Conservation (phyloP, 1,139 yeast genomes). For the Wickerhamomyces sp. region DNA sequence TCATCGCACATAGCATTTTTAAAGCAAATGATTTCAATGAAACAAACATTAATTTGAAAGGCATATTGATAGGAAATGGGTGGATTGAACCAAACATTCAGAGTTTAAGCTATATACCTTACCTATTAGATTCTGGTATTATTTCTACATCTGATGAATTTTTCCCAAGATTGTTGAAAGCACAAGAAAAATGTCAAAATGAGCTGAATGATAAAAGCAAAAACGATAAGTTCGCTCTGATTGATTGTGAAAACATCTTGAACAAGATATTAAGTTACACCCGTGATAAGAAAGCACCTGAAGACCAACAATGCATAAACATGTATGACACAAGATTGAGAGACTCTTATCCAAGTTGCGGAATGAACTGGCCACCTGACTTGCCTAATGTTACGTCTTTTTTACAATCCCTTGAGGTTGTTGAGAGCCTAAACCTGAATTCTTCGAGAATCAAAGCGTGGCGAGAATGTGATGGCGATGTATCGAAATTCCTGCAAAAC, state of each 20-base stretch:
- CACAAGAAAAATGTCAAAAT: constrained; percentile 63
- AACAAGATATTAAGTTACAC: constrained; percentile 39
- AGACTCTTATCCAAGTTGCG: constrained; percentile 83
- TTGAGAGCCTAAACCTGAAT: constrained; percentile 51
- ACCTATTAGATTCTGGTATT: constrained; percentile 55
- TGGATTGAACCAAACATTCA: constrained; percentile 93
- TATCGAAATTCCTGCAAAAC: constrained; percentile 49
- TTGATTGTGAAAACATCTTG: constrained; percentile 48
- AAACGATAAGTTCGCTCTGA: constrained; percentile 31
- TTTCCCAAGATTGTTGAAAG: constrained; percentile 38
- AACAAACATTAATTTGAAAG: constrained; percentile 45
- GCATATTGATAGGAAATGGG: constrained; percentile 87
- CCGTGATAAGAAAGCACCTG: constrained; percentile 24
- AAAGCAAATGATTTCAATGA: constrained; percentile 36
- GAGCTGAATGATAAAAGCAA: constrained; percentile 32
- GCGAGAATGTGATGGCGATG: constrained; percentile 72
- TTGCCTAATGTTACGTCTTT: constrained; percentile 56
- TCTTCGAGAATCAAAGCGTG: constrained; percentile 40
- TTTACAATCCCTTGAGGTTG: constrained; percentile 51
- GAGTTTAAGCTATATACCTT: constrained; percentile 78
- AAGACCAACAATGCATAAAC: constrained; percentile 57
- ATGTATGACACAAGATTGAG: constrained; percentile 73
- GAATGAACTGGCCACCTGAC: constrained; percentile 91
- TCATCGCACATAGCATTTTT: constrained; percentile 63
- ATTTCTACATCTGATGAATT: constrained; percentile 38